Evolutionary conservation across 225 moss, liverwort and hornwort species (phyloP), one percentile per base, ranked within the genome.

Genomic region (Marchantia polymorpha): DNA sequence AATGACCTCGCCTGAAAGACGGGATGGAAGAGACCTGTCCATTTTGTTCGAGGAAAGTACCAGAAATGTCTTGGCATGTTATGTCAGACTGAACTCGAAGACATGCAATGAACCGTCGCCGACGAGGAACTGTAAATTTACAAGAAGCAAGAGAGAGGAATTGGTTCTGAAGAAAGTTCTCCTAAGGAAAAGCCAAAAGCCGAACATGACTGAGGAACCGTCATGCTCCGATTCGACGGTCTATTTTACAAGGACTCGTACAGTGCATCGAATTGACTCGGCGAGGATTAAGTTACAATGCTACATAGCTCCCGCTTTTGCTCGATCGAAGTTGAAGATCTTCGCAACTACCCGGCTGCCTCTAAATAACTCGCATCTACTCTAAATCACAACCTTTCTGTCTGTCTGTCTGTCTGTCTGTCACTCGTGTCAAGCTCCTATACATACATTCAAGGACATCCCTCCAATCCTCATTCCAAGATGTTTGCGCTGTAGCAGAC

Each of bases 401-500:
- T 39, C 39, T 39, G 39, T 2, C 39, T 39, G 39, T 39, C 39
- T 39, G 39, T 2, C 39, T 39, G 39, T 2, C 39, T 39, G 30
- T 39, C 22, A 47, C 61, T 22, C 53, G 12, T 59, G 59, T 31
- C 59, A 20, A 39, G 11, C 20, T 49, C 22, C 77, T 77, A 27
- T 77, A 77, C 77, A 27, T 77, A 77, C 77, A 77, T 8, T 26
- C 9, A 25, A 16, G 23, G 12, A 8, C 10, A 27, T 39, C 39
- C 39, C 39, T 39, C 39, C 39, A 39, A 39, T 39, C n/a, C n/a
- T 76, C 59, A 87, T 52, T 87, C 87, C 20, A 79, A 56, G 60
- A 84, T 87, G 60, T 75, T 81, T 51, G 77, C 73, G 69, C 79
- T 80, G 67, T 84, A 84, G 52, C 87, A 87, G 76, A 87, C 77